phyloP scores from a whole-genome alignment of 441 rosid genomes.

The Populus trichocarpa region DNA sequence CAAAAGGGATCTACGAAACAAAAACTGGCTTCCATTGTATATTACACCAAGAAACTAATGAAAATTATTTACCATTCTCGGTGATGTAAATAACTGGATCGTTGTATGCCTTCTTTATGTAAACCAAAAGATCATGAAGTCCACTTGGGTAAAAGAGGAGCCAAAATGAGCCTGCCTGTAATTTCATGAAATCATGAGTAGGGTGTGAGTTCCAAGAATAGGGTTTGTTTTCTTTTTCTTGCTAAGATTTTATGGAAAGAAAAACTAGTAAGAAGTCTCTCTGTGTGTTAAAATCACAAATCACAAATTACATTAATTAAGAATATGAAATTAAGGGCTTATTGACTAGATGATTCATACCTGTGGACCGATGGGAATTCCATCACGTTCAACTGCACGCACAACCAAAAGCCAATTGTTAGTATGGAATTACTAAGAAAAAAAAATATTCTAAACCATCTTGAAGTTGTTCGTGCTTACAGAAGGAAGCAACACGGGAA shows the following conservation, averaged over 20 bases:
- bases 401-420: not conserved
- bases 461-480: not conserved
- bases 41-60: not conserved
- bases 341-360: not conserved
- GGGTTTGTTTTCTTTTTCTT: too few species aligned
- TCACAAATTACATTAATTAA: not conserved
- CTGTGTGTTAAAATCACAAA: not conserved
- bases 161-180: conserved; percentile 12
- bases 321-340: not conserved
- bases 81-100: conserved; percentile 14
- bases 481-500: not conserved
- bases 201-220: too few species aligned
- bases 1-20: too few species aligned
- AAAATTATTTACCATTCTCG: conserved; percentile 7
- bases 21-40: not conserved
- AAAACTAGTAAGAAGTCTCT: not conserved
- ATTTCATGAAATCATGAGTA: not conserved
- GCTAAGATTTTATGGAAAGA: too few species aligned
- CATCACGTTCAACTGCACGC: conserved; percentile 13
- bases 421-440: not conserved
- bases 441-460: not conserved
- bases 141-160: conserved; percentile 11
- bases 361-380: conserved; percentile 10
- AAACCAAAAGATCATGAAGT: conserved; percentile 1
- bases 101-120: conserved; percentile 1